Evolutionary conservation across 371 early-diverging fungal genomes (phyloP).

Genomic region (Funneliformis caledonium): DNA sequence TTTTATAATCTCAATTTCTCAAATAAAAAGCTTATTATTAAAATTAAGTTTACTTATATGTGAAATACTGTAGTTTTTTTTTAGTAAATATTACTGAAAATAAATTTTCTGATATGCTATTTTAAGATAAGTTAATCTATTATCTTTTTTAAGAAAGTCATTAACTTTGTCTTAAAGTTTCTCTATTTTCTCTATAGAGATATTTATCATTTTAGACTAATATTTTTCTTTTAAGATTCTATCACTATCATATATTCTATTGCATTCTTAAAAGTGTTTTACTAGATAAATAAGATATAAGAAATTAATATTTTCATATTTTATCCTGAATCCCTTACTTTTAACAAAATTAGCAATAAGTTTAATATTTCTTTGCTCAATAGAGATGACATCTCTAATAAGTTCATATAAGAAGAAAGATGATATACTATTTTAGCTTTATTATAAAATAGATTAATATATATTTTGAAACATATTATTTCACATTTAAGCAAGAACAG

Average conservation of each 20-base stretch:
- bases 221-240: not conserved
- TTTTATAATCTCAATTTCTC: constrained; percentile 21
- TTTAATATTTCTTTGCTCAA: not conserved
- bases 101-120: too few species aligned
- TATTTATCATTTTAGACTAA: constrained; percentile 5
- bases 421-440: too few species aligned
- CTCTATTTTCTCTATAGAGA: constrained; percentile 11
- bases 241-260: not conserved
- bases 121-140: too few species aligned
- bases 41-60: too few species aligned
- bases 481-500: not conserved
- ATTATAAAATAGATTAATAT: too few species aligned
- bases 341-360: too few species aligned
- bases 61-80: too few species aligned
- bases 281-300: constrained; percentile 5
- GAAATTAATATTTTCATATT: not conserved
- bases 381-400: not conserved
- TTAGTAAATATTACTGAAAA: too few species aligned
- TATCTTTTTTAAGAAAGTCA: too few species aligned
- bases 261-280: not conserved
- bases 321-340: not conserved
- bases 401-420: not conserved
- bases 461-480: not conserved
- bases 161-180: not conserved
- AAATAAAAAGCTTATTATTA: too few species aligned